Base-by-base conservation (phyloP, 352 stramenopile genomes). In the Phytophthora palmivora region DNA sequence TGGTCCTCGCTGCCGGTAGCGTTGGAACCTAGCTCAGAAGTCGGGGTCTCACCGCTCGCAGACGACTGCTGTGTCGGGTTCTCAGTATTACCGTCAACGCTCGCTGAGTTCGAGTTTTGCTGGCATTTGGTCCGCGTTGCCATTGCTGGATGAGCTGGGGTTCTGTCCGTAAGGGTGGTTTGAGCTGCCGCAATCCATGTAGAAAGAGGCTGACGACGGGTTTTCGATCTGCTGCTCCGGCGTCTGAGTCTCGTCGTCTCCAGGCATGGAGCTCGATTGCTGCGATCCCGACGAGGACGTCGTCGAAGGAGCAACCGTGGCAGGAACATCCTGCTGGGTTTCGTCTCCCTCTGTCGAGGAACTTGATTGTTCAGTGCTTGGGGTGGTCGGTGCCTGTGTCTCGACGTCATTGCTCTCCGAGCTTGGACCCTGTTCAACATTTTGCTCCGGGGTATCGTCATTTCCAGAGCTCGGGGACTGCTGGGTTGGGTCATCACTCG, bases 311-410 rank as follows among this genome's bases (percentile, higher is more conserved):
- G 38, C 38, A 21, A 66, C 39, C 3, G 69, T 56, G 10, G 58
- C 33, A 26, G 59, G 28, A 9, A 16, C 41, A 39, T 66, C 48
- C 30, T 63, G 56, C 44, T 61, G 41, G 15, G 43, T 63, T 36
- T 56, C 54, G 16, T 48, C 54, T 39, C 33, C 18, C 22, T 63
- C 12, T 30, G 8, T 44, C 19, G 45, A 64, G 12, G 57, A 49
- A 11, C 48, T 52, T 32, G 39, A 26, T 6, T 59, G 53, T 36
- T 54, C 15, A 6, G 14, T 33, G 24, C 16, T 57, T 24, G 48
- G 36, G n/a, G 38, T 38, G 43, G 26, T 62, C n/a, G 54, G 36
- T 3, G 54, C 22, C 33, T 47, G 43, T 3, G 54, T 62, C 32
- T 41, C 22, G 15, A 38, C 54, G 12, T 48, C 16, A 18, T 37